phyloP scores from a whole-genome alignment of 345 rosid species.

The Murraya paniculata region DNA sequence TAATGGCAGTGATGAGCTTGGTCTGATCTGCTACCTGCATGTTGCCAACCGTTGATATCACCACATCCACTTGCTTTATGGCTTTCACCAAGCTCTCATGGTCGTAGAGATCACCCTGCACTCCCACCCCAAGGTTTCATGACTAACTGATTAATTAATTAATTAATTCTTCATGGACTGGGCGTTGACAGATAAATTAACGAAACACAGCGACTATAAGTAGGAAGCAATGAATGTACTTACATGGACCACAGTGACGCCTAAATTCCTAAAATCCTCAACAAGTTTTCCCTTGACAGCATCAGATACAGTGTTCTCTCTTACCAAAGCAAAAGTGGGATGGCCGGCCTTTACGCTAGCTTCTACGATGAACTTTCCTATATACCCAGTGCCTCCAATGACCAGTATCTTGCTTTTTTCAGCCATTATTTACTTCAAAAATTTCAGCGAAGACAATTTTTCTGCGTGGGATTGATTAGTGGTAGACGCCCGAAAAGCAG shows the following conservation, averaged over 20 bases:
- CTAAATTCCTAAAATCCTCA: conserved; percentile 50
- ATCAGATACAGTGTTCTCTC: conserved; percentile 51
- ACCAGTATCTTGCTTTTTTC: conserved; percentile 64
- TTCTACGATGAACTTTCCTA: conserved; percentile 66
- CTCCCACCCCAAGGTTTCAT: background rate
- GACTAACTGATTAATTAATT: too few species aligned
- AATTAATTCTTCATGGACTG: background rate
- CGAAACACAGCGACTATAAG: background rate
- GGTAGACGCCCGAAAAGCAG: background rate
- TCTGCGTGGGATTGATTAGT: background rate
- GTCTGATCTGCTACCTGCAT: conserved; percentile 59
- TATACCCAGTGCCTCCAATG: conserved; percentile 74
- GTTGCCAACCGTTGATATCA: conserved; percentile 59
- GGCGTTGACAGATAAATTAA: too few species aligned
- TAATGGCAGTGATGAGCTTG: conserved; percentile 76
- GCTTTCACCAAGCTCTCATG: conserved; percentile 75
- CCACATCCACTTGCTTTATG: conserved; percentile 72
- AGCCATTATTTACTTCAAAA: conserved; percentile 31
- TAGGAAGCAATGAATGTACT: conserved; percentile 4
- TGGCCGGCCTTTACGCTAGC: conserved; percentile 58
- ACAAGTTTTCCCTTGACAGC: conserved; percentile 49
- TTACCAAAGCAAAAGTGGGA: conserved; percentile 58
- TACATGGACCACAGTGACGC: conserved; percentile 57
- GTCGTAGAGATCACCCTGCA: conserved; percentile 59
- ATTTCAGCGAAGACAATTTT: background rate